These are phyloP conservation scores for Dactylellina parvicollis DNA, from an alignment of 2,329 filamentous ascomycete genomes.

Conservation along the genomic window DNA sequence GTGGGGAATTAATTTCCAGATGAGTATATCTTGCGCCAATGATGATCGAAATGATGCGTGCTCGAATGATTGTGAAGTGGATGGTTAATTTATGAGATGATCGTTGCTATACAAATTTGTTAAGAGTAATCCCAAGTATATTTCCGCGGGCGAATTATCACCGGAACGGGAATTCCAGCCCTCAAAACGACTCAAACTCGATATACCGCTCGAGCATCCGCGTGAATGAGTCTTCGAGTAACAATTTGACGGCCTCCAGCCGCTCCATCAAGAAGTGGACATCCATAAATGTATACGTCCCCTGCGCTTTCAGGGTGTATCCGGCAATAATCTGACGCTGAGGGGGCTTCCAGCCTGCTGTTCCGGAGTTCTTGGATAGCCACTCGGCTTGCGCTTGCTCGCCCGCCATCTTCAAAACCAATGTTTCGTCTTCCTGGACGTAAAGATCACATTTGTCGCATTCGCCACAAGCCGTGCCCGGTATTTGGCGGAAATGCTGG, in stretches of 20 bases:
- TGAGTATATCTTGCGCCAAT: too few relatives aligned
- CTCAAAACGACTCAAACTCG: constrained; percentile 8
- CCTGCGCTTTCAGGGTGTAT: constrained; percentile 26
- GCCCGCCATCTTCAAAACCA: constrained; percentile 74
- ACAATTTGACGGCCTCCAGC: constrained; percentile 11
- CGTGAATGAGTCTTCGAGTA: constrained; percentile 20
- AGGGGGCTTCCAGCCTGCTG: constrained; percentile 40
- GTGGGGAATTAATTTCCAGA: too few relatives aligned
- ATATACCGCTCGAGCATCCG: constrained; percentile 28
- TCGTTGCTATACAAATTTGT: too few relatives aligned
- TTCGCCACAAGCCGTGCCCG: constrained; percentile 77
- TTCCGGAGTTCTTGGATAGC: constrained; percentile 69
- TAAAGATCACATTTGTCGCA: constrained; percentile 83
- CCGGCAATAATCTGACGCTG: constrained; percentile 41
- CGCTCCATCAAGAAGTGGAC: neutral
- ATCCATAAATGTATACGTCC: neutral
- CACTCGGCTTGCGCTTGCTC: constrained; percentile 77
- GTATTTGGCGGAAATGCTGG: constrained; percentile 87
- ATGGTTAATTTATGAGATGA: too few relatives aligned
- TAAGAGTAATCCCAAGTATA: too few relatives aligned
- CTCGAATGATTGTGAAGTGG: too few relatives aligned
- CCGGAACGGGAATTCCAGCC: too few relatives aligned
- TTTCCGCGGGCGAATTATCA: too few relatives aligned
- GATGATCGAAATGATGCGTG: too few relatives aligned
- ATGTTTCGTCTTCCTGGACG: constrained; percentile 76